Evolutionary conservation across 129 eudicot species (phyloP).

Genomic region (Centella asiatica): DNA sequence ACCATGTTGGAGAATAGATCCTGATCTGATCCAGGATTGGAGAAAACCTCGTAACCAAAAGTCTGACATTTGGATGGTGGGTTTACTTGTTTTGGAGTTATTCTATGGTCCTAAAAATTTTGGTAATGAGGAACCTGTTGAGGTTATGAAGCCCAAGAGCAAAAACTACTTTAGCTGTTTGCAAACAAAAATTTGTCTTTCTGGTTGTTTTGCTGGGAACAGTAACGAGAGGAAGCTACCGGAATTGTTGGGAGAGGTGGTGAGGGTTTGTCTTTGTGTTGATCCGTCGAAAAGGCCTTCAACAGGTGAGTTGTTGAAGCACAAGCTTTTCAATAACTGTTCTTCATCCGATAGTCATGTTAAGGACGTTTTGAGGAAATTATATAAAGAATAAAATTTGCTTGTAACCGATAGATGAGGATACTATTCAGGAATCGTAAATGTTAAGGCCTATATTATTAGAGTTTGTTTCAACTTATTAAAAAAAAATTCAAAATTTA

Average conservation of each 20-base stretch:
- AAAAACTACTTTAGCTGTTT: too few relatives aligned
- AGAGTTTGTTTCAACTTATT: too few relatives aligned
- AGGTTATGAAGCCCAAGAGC: not conserved
- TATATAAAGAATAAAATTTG: too few relatives aligned
- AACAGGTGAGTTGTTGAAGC: not conserved
- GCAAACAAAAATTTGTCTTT: not conserved
- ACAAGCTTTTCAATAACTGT: not conserved
- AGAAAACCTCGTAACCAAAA: not conserved
- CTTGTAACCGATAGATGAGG: too few relatives aligned
- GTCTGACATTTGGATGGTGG: conserved; percentile 2
- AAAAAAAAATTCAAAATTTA: too few relatives aligned
- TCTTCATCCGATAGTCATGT: not conserved
- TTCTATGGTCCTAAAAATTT: not conserved
- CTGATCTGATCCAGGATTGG: not conserved
- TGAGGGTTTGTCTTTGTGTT: not conserved
- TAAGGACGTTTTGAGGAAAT: not conserved
- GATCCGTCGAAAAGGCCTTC: not conserved
- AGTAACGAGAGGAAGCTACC: not conserved
- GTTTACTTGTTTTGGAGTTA: not conserved
- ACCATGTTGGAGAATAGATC: not conserved
- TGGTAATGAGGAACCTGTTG: not conserved
- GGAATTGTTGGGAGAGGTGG: not conserved
- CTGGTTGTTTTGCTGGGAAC: not conserved
- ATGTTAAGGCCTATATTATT: too few relatives aligned
- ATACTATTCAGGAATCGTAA: too few relatives aligned